Evolutionary conservation across 2,329 filamentous ascomycete genomes (phyloP), one percentile per base, ranked within the genome.

Genomic region (Colletotrichum cordylinicola): DNA sequence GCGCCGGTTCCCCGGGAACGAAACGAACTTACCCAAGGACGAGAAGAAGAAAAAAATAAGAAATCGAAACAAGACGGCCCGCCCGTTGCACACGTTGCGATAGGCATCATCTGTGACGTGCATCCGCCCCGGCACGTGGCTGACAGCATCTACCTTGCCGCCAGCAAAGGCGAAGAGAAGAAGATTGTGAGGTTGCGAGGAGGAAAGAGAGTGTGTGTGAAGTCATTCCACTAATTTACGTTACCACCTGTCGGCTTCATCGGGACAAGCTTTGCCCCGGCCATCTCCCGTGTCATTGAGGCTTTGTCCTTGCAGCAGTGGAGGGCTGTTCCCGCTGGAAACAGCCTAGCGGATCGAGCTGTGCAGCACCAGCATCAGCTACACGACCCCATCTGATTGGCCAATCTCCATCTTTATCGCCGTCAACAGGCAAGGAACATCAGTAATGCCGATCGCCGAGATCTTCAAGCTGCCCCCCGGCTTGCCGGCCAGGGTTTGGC

Each of bases 401-500:
- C 29, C 39, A 52, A 21, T 21, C 24, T 33, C 39, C 7, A n/a
- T 24, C 18, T 29, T 10, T 6, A 21, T 33, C 58, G 39, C 21
- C 6, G 21, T 10, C 52, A 3, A 16, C 4, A 64, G 12, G 27
- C 15, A 16, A 16, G 66, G 70, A 74, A 55, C 7, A 65, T 76
- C 5, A 65, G 65, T 75, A 66, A 76, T 76, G 74, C 74, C 74
- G 60, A 4, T 56, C 1, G 18, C 74, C 71, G 74, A 70, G 10
- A 27, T 65, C 56, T 33, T 76, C 58, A 73, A 69, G 74, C 70
- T 68, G 12, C 52, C 56, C 52, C 74, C 70, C 66, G 61, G 72
- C 31, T 55, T 37, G 65, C 58, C 58, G 48, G 65, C 48, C 74
- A 75, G 67, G 70, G 74, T 68, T 33, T 76, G 74, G 74, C 74